Base-by-base conservation (phyloP, 1,139 yeast genomes). In the Protomyces arabidopsidicola region DNA sequence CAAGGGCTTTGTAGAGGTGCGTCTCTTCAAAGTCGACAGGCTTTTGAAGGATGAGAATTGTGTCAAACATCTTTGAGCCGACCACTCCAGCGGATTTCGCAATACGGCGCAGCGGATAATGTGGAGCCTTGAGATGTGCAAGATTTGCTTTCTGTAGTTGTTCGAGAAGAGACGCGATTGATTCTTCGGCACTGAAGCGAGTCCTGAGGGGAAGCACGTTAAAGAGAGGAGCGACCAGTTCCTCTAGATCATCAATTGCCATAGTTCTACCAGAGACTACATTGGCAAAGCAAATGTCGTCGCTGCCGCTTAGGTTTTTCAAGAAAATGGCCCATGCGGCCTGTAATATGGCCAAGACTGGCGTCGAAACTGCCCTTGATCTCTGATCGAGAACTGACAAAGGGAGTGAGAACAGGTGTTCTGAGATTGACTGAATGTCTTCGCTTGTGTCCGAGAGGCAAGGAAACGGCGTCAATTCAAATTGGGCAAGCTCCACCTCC, bases 201-300 rank as follows among this genome's bases (percentile, higher is more conserved):
- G 65, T 57, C 9, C 70, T 63, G 2, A 69, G 50, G 2, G 71
- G 71, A 22, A 66, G 50, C 14, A 60, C 66, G 42, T 61, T 67
- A 50, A 69, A 68, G 18, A 63, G 39, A 4, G 70, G 70, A 2
- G 65, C 68, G 16, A 66, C 45, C n/a, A 59, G 53, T n/a, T 64
- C 65, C 20, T 66, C 66, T 18, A 52, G 36, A 4, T 24, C 39
- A 34, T 65, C 65, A 14, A 65, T 63, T 4, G 59, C 51, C 27
- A 63, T 54, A n/a, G 61, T 36, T n/a, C 67, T 60, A 2, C 68
- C 68, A 31, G 66, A 64, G 9, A 60, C 57, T 22, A 67, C 66
- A 22, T 57, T 60, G 1, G 69, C 70, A 55, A 68, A 68, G 42
- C 63, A 65, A 16, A 68, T 63, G 42, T 68, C 70, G 14, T 10